These are phyloP conservation scores for Boletus sp. DNA, from an alignment of 768 basidiomycete genomes.

Conservation along the genomic window DNA sequence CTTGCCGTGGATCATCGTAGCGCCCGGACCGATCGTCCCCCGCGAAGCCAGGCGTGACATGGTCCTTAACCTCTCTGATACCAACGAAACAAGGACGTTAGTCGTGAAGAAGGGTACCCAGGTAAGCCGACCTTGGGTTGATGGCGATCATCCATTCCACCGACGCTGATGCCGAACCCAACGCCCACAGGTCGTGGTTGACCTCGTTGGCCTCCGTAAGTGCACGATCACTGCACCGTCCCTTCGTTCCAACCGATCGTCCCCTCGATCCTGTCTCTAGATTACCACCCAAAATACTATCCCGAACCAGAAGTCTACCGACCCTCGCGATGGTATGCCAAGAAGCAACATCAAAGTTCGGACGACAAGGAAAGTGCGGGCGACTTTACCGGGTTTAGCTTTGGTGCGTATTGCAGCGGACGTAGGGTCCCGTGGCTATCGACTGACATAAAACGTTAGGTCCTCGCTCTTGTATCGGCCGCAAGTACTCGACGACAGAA, in stretches of 20 bases:
- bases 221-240: not conserved
- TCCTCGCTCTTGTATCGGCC: slow-evolving; percentile 50
- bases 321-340: slow-evolving; percentile 38
- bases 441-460: slow-evolving; percentile 25
- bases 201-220: slow-evolving; percentile 30
- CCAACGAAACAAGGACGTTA: slow-evolving; percentile 8
- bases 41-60: slow-evolving; percentile 28
- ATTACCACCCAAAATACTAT: slow-evolving; percentile 34
- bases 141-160: too few relatives aligned
- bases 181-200: slow-evolving; percentile 18
- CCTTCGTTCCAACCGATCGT: not conserved
- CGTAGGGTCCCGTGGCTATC: too few relatives aligned
- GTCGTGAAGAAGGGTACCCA: slow-evolving; percentile 19
- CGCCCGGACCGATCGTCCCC: slow-evolving; percentile 27
- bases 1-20: slow-evolving; percentile 6
- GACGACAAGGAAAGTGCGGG: not conserved
- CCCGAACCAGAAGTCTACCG: slow-evolving; percentile 34
- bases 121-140: slow-evolving; percentile 1
- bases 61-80: slow-evolving; percentile 15
- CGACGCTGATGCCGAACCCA: not conserved
- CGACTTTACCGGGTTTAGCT: slow-evolving; percentile 16
- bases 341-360: not conserved
- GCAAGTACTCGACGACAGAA: slow-evolving; percentile 51
- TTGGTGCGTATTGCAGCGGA: slow-evolving; percentile 7
- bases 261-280: slow-evolving; percentile 17